phyloP scores from a whole-genome alignment of 345 rosid species.

The Psidium guajava region DNA sequence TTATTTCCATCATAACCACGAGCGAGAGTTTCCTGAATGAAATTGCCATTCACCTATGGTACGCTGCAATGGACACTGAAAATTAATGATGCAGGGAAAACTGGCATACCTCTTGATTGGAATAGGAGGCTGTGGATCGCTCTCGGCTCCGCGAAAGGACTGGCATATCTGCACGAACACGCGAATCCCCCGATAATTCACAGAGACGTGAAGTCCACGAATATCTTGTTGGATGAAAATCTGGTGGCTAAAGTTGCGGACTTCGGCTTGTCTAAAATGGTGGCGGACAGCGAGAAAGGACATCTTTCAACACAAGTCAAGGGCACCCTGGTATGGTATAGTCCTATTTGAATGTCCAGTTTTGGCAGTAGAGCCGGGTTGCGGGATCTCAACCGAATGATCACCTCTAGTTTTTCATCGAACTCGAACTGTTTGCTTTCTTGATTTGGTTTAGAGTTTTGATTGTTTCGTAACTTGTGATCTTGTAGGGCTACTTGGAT shows the following conservation, averaged over 20 bases:
- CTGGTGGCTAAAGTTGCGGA: constrained; percentile 20
- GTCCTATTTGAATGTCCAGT: background rate
- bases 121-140: constrained; percentile 10
- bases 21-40: background rate
- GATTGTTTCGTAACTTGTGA: background rate
- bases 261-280: constrained; percentile 17
- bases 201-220: constrained; percentile 17
- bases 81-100: constrained; percentile 3
- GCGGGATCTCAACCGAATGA: background rate
- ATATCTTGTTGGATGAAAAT: constrained; percentile 15
- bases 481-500: constrained; percentile 19
- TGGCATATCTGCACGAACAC: constrained; percentile 22
- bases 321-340: constrained; percentile 13
- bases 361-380: background rate
- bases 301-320: constrained; percentile 16
- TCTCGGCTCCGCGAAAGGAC: constrained; percentile 17
- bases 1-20: background rate
- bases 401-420: background rate
- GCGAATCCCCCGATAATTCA: constrained; percentile 25
- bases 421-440: background rate
- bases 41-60: background rate
- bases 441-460: background rate
- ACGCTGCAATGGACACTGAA: background rate
- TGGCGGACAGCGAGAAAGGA: constrained; percentile 5
- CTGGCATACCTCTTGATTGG: constrained; percentile 14